These are phyloP conservation scores for Tolypocladium cylindrosporum DNA, from an alignment of 2,329 filamentous ascomycete species.

Conservation along the genomic window DNA sequence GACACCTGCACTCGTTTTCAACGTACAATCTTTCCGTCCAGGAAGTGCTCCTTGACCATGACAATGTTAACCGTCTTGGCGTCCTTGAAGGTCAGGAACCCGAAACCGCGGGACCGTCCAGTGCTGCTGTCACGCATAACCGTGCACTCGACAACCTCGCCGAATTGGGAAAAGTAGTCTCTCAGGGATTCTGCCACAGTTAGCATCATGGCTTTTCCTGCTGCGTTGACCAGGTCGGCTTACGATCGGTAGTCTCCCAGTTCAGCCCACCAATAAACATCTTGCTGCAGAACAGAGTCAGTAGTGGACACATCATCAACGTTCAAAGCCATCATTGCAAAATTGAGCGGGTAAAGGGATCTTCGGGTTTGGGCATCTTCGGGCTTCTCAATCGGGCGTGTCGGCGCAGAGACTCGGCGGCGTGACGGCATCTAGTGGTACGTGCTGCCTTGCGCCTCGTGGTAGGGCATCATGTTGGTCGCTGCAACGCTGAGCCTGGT, in stretches of 20 bases:
- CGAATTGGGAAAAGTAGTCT: conserved; percentile 96
- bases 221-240: conserved; percentile 25
- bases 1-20: background rate
- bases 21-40: conserved; percentile 95
- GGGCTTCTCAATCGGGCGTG: background rate
- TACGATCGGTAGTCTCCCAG: conserved; percentile 98
- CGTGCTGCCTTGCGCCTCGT: background rate
- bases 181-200: conserved; percentile 70
- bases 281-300: conserved; percentile 52
- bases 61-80: conserved; percentile 97
- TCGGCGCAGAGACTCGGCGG: background rate
- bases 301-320: background rate
- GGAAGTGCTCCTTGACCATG: conserved; percentile 98
- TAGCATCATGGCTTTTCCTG: conserved; percentile 1
- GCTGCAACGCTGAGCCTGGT: background rate
- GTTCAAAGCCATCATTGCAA: background rate
- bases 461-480: background rate
- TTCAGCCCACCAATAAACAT: conserved; percentile 99
- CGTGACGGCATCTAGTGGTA: background rate
- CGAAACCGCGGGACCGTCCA: conserved; percentile 88
- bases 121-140: conserved; percentile 98
- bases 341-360: background rate
- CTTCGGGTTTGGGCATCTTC: background rate
- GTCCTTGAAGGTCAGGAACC: conserved; percentile 95
- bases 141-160: conserved; percentile 93